Percentiles rank a stretch among this genome's conserved stretches.
Conservation (phyloP, 2,329 filamentous ascomycete genomes). For the Colletotrichum abscissum region DNA sequence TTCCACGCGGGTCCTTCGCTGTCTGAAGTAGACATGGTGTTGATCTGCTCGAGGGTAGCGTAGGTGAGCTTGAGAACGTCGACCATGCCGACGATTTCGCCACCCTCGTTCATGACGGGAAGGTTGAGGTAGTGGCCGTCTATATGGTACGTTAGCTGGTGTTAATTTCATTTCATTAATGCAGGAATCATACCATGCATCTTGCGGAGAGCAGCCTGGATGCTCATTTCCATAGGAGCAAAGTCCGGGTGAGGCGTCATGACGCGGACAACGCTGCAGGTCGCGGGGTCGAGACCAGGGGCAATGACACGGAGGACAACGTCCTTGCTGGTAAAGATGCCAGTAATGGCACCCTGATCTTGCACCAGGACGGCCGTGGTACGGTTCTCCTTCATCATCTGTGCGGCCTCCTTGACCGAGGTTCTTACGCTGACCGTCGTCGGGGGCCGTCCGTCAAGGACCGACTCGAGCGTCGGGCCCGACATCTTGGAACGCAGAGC, state of each 20-base stretch:
- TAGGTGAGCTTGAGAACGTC: constrained; percentile 98
- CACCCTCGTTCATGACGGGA: constrained; percentile 96
- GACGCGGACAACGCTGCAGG: constrained; percentile 96
- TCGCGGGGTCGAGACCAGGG: constrained; percentile 91
- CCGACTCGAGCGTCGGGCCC: constrained; percentile 93
- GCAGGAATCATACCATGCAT: constrained; percentile 83
- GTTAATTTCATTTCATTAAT: neutral
- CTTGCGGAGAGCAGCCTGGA: constrained; percentile 96
- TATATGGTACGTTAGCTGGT: constrained; percentile 50
- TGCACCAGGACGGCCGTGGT: constrained; percentile 96
- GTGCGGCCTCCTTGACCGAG: constrained; percentile 94
- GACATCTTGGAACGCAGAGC: constrained; percentile 97
- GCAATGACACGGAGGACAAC: constrained; percentile 98
- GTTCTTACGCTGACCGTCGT: constrained; percentile 96
- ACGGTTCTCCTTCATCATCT: constrained; percentile 98
- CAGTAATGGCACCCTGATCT: constrained; percentile 96
- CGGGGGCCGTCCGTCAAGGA: constrained; percentile 90
- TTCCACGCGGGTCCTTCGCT: constrained; percentile 98
- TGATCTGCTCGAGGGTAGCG: constrained; percentile 96
- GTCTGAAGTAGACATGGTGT: constrained; percentile 90
- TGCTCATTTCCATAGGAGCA: constrained; percentile 98
- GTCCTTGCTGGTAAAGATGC: constrained; percentile 99
- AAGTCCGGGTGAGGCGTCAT: constrained; percentile 99
- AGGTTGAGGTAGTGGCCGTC: constrained; percentile 98
- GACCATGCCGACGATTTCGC: constrained; percentile 99